phyloP scores from a whole-genome alignment of 139 green algal genomes.

The Parachlorella kessleri region DNA sequence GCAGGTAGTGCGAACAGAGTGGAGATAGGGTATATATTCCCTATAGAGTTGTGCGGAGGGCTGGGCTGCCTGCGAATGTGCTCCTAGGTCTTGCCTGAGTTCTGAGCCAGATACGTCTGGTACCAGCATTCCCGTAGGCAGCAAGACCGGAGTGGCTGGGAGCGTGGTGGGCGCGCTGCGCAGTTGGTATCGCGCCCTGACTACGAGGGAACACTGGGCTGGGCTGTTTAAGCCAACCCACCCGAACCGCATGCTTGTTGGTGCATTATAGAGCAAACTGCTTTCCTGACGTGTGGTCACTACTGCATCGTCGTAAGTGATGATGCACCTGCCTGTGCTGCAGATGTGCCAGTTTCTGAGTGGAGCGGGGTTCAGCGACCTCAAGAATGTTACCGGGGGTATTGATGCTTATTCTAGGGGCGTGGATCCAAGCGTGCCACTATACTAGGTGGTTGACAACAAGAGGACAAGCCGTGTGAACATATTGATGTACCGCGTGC shows the following conservation, averaged over 20 bases:
- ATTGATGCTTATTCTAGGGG: slow-evolving; percentile 70
- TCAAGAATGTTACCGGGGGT: slow-evolving; percentile 78
- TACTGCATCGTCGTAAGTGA: no score
- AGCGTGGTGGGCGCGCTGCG: background rate
- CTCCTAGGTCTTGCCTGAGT: no score
- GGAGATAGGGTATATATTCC: no score
- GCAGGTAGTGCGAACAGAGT: no score
- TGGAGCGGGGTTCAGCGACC: slow-evolving; percentile 59
- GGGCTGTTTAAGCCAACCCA: no score
- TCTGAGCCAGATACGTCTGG: no score
- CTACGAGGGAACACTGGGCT: background rate
- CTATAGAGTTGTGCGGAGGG: no score
- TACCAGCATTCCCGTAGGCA: no score
- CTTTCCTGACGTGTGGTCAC: background rate
- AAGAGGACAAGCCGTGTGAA: no score
- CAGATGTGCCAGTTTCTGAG: slow-evolving; percentile 44
- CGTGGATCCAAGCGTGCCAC: slow-evolving; percentile 58
- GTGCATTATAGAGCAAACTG: background rate
- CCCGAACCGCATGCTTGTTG: background rate
- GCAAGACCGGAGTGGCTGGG: background rate
- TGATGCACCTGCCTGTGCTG: slow-evolving; percentile 5
- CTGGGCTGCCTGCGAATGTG: no score
- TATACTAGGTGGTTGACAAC: no score
- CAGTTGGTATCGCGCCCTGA: background rate
- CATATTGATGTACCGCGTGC: no score